A percentile compares a stretch with the other conserved stretches of the same genome.
Evolutionary conservation across 495 filamentous ascomycete species (phyloP).

Genomic region (Neurospora sp.): DNA sequence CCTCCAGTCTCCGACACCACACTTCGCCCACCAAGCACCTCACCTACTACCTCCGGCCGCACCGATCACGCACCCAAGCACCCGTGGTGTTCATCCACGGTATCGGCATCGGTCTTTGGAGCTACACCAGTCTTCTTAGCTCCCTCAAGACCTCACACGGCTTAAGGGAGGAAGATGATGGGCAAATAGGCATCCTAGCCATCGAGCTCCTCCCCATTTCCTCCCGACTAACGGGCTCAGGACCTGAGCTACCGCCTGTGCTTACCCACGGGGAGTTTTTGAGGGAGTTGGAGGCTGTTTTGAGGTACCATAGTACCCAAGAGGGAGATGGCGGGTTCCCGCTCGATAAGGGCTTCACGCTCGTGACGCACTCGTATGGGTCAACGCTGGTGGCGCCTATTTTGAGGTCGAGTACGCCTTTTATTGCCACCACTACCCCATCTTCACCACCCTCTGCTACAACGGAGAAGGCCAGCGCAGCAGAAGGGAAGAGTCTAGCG

Average conservation of each 20-base stretch:
- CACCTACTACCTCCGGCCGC: constrained; percentile 56
- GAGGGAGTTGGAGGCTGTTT: constrained; percentile 39
- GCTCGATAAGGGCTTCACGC: constrained; percentile 36
- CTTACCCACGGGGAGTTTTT: constrained; percentile 38
- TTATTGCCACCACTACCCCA: not conserved
- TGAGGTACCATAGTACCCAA: constrained; percentile 34
- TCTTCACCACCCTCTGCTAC: not conserved
- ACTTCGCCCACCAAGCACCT: constrained; percentile 38
- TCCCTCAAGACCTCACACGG: constrained; percentile 32
- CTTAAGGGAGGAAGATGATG: constrained; percentile 12
- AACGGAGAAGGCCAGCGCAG: not conserved
- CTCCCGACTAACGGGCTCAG: constrained; percentile 41
- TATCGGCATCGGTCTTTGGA: constrained; percentile 58
- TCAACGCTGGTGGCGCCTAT: constrained; percentile 53
- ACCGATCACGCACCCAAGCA: constrained; percentile 41
- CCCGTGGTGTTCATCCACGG: constrained; percentile 61
- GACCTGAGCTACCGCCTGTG: constrained; percentile 16
- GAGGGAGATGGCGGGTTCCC: not conserved
- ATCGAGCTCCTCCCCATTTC: constrained; percentile 56
- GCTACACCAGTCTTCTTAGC: constrained; percentile 47
- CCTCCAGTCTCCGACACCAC: constrained; percentile 4
- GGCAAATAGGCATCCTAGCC: constrained; percentile 53
- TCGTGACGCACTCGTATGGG: constrained; percentile 55
- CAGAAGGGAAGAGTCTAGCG: constrained; percentile 14
- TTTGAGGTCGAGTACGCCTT: constrained; percentile 29